phyloP scores from a whole-genome alignment of 129 eudicot species.

The Chrysanthemum lavandulifolium region DNA sequence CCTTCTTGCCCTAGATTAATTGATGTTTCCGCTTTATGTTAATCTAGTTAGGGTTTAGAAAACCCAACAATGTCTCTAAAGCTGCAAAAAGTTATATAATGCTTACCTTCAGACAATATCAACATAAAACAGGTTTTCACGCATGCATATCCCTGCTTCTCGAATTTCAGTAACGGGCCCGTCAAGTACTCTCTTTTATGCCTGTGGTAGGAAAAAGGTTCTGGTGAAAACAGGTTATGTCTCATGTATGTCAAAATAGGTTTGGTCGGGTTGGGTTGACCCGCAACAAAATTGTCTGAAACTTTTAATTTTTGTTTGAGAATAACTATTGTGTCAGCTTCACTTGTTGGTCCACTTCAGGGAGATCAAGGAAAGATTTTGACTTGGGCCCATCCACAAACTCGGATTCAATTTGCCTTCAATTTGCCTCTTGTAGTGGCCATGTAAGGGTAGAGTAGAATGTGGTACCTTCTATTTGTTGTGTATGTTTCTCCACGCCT shows the following conservation, averaged over 20 bases:
- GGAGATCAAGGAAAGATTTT: constrained; percentile 80
- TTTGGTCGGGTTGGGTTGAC: too few species aligned
- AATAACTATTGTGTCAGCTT: constrained; percentile 34
- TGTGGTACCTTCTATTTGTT: constrained; percentile 86
- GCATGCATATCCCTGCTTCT: constrained; percentile 99
- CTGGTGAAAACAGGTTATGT: too few species aligned
- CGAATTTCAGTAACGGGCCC: constrained; percentile 83
- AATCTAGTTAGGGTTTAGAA: too few species aligned
- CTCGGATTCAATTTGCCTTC: constrained; percentile 93
- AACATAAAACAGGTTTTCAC: constrained; percentile 95
- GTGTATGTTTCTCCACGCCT: constrained; percentile 99
- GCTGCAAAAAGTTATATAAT: constrained; percentile 14
- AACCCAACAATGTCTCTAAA: not conserved
- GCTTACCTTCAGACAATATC: constrained; percentile 96
- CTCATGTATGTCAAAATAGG: too few species aligned
- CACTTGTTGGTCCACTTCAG: constrained; percentile 81
- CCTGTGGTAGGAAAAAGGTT: constrained; percentile 8
- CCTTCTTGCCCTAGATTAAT: too few species aligned
- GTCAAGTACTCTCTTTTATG: constrained; percentile 87
- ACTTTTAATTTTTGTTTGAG: too few species aligned
- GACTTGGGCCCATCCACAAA: constrained; percentile 56
- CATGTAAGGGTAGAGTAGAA: constrained; percentile 18
- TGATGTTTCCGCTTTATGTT: too few species aligned
- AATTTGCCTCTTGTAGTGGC: not conserved
- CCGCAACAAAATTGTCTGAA: too few species aligned